phyloP scores from a whole-genome alignment of 352 stramenopile species.

The Nothophytophthora sp. region DNA sequence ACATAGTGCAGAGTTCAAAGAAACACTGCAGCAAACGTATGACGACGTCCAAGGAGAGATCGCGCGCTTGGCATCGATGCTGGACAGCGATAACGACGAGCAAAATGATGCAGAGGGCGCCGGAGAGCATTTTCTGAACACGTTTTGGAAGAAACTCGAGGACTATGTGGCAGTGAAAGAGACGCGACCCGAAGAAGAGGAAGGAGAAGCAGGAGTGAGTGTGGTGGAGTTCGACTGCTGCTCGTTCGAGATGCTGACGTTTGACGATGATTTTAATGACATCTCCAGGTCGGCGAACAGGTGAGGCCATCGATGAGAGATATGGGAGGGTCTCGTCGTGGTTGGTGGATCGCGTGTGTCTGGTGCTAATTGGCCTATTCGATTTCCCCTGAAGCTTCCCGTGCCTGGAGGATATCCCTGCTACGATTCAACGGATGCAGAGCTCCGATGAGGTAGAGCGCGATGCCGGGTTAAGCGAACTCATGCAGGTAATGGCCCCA shows the following conservation, averaged over 20 bases:
- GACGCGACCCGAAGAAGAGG: slow-evolving; percentile 3
- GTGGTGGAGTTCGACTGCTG: slow-evolving; percentile 12
- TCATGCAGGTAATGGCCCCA: slow-evolving; percentile 27
- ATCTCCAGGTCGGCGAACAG: slow-evolving; percentile 38
- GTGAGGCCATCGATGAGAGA: no score
- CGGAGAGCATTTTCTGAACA: slow-evolving; percentile 15
- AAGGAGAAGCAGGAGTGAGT: slow-evolving; percentile 4
- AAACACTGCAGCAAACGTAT: slow-evolving; percentile 13
- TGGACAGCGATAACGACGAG: slow-evolving; percentile 5
- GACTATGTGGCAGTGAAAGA: neutral
- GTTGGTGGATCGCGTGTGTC: neutral
- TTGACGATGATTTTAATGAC: slow-evolving; percentile 46
- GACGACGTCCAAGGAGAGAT: slow-evolving; percentile 9
- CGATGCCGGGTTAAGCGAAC: slow-evolving; percentile 21
- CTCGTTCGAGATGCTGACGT: slow-evolving; percentile 42
- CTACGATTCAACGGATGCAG: slow-evolving; percentile 26
- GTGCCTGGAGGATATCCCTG: slow-evolving; percentile 41
- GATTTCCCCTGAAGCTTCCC: slow-evolving; percentile 26
- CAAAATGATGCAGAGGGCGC: no score
- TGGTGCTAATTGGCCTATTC: no score
- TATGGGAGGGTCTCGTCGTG: no score
- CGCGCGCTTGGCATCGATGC: slow-evolving; percentile 1
- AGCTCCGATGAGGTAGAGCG: slow-evolving; percentile 12
- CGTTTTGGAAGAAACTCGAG: slow-evolving; percentile 24
- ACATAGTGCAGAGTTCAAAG: slow-evolving; percentile 9